Base-by-base conservation (phyloP, 495 filamentous ascomycete species). In the Aspergillus bertholletiae region DNA sequence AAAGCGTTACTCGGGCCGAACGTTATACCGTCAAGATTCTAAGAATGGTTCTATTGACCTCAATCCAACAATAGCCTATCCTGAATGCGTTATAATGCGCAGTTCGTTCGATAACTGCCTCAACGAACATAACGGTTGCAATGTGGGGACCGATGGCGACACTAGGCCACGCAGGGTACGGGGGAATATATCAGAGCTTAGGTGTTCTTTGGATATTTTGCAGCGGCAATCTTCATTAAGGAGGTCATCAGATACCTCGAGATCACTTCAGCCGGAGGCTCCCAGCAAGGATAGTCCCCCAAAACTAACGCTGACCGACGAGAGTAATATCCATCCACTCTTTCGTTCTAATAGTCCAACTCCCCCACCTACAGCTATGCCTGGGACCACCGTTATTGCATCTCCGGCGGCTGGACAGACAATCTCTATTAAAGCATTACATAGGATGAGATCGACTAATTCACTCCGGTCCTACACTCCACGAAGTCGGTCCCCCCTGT, bases 321-420 rank as follows among this genome's bases (percentile, higher is more conserved):
- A 94, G 65, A 79, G 84, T 13, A 83, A 92, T 62, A 94, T 96
- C 53, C 90, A 96, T 63, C 90, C 90, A 1, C 79, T 96, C 11
- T 94, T 96, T 71, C 82, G 90, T 50, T 84, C 85, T 1, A 85
- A 84, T 58, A 89, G 84, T 40, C 87, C 88, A 0, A 81, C 76
- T 0, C 87, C 88, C 9, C 86, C 88, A 12, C 85, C 89, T 0
- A 78, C 80, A 7, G 79, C 81, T 0, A 85, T 84, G 0, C 80
- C 85, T 0, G 86, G 86, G 0, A 95, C 88, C 0, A 74, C 84
- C 20, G 84, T 95, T 32, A 77, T 81, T 7, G 90, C 87, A 8
- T 83, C 86, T 1, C 88, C 88, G 2, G 79, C 83, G 24, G 86
- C 85, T 0, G 88, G 87, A 0, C 81, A 85, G 62, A 74, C 84